Evolutionary conservation across 805 yeast genomes (phyloP).

Genomic region (Candida ficus): DNA sequence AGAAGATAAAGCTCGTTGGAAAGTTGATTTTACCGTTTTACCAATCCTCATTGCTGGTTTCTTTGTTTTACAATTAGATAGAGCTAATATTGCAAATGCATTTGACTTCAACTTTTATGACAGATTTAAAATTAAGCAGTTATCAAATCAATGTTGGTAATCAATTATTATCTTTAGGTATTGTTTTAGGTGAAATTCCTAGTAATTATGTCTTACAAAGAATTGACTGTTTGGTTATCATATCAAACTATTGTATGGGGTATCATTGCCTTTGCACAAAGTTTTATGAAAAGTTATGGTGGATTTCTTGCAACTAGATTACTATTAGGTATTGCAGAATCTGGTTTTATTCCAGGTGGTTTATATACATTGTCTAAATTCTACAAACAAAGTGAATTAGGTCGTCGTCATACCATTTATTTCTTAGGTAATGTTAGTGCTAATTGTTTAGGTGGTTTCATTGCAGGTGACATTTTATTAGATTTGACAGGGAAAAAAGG

Average conservation of each 20-base stretch:
- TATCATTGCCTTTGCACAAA: not conserved
- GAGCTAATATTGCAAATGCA: conserved; percentile 1
- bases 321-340: conserved; percentile 62
- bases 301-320: conserved; percentile 48
- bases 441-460: conserved; percentile 1
- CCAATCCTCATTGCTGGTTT: not conserved
- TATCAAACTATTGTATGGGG: conserved; percentile 2
- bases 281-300: conserved; percentile 1
- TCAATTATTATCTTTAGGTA: not conserved
- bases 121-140: not conserved
- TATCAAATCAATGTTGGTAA: conserved; percentile 1
- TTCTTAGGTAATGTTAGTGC: not conserved
- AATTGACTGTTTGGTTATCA: conserved; percentile 2
- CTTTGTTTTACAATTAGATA: conserved; percentile 1
- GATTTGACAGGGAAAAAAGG: not conserved
- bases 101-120: conserved; percentile 1
- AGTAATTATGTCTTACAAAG: not conserved
- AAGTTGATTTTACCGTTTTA: not conserved
- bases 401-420: not conserved
- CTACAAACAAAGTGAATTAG: conserved; percentile 3
- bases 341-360: conserved; percentile 56
- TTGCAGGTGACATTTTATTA: conserved; percentile 4
- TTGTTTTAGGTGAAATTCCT: conserved; percentile 2
- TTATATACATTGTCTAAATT: conserved; percentile 37
- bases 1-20: not conserved